These are phyloP conservation scores for Evansstolkia leycettana DNA, from an alignment of 495 filamentous ascomycete species.

Conservation along the genomic window DNA sequence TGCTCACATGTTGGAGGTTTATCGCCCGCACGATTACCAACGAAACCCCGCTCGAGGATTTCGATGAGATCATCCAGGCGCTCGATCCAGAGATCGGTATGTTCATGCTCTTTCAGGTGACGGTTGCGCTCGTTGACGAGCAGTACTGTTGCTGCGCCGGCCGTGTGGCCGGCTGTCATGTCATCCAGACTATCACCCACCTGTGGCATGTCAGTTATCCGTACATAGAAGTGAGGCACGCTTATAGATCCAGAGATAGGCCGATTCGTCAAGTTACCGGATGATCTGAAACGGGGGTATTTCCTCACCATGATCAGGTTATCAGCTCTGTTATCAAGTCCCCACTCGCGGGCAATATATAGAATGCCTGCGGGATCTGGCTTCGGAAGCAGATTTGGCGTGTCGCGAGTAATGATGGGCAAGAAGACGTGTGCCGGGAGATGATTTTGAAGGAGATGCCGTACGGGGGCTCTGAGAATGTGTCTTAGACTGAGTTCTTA, in stretches of 20 bases:
- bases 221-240: too few species aligned
- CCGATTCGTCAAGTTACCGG: not conserved
- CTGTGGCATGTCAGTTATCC: conserved; percentile 21
- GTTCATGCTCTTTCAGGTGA: conserved; percentile 58
- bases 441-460: conserved; percentile 63
- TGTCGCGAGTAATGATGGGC: conserved; percentile 81
- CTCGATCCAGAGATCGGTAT: conserved; percentile 61
- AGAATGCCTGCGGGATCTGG: conserved; percentile 79
- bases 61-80: conserved; percentile 59
- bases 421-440: conserved; percentile 53
- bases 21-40: conserved; percentile 14
- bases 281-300: not conserved
- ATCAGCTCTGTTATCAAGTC: conserved; percentile 36
- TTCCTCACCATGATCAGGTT: conserved; percentile 43
- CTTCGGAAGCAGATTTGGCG: conserved; percentile 57
- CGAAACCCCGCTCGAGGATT: conserved; percentile 57
- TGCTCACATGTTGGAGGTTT: conserved; percentile 7
- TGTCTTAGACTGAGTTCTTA: too few species aligned
- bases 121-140: conserved; percentile 70
- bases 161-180: conserved; percentile 74
- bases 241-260: too few species aligned
- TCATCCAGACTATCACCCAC: conserved; percentile 89
- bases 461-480: conserved; percentile 45
- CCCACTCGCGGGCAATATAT: conserved; percentile 71
- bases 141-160: conserved; percentile 82